Base-by-base conservation (phyloP, 768 basidiomycete species). In the Rhodotorula diobovata region DNA sequence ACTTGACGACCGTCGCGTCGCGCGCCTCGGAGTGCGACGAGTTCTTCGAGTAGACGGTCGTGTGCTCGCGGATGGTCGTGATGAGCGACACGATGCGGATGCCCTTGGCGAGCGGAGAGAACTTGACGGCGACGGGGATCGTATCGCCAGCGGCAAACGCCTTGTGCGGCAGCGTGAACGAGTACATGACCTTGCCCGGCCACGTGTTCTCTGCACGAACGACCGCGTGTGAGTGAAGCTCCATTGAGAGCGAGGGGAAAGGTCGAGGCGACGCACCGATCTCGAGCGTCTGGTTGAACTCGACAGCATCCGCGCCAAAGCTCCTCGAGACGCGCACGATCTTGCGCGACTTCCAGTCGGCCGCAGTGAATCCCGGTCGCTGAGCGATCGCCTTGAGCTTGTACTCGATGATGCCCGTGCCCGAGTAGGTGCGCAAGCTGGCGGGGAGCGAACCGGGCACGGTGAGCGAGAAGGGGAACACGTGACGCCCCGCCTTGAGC, bases 151-250 rank as follows among this genome's bases (percentile, higher is more conserved):
- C 90, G 1, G 93, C 91, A 87, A 90, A 97, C 0, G 94, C 95
- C 70, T 94, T 95, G 84, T 95, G 93, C 0, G 94, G 94, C 43
- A 98, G 81, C 82, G 93, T 90, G 78, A 82, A 76, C 11, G 89
- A 88, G 80, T 95, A 97, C 93, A 94, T 95, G 81, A 96, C 77
- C 82, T 97, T 98, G 32, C 89, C 89, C 0, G 95, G 93, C 95
- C 95, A 98, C 25, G 93, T 93, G 80, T 94, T 96, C 81, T 96
- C 91, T 74, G 91, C 88, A 12, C 5, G 43, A 21, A 32, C 1
- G 1, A 2, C n/a, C 1, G 21, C 48, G 7, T 18, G 41, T 43
- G 6, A 43, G 41, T 12, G 41, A 43, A 56, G 37, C 32, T n/a
- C 50, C 20, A 0, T 5, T 28, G 9, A 28, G 18, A 11, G 37